Evolutionary conservation across 2,329 filamentous ascomycete genomes (phyloP).

Genomic region (Pyrenophora tritici-repentis): DNA sequence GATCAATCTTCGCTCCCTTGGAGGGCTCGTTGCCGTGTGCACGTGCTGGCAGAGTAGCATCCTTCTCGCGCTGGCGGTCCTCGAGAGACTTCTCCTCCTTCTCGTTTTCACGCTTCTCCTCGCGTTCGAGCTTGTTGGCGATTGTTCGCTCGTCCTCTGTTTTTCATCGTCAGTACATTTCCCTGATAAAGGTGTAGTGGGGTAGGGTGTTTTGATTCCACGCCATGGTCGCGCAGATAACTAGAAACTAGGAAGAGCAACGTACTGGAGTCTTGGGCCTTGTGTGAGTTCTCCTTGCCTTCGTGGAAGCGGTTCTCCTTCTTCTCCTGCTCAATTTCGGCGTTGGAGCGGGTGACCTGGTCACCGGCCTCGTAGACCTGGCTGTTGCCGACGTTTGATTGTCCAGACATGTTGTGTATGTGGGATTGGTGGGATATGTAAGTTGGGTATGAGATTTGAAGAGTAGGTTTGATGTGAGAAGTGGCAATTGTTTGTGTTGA

Average conservation of each 20-base stretch:
- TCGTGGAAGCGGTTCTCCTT: conserved; percentile 69
- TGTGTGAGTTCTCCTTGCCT: conserved; percentile 72
- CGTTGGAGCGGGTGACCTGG: conserved; percentile 67
- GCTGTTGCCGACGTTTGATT: conserved; percentile 69
- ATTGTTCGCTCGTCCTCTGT: conserved; percentile 72
- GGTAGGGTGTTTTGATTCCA: not conserved
- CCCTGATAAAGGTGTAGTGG: not conserved
- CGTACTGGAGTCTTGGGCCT: conserved; percentile 73
- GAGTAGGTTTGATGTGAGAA: not conserved
- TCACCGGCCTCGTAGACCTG: conserved; percentile 76
- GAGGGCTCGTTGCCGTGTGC: conserved; percentile 75
- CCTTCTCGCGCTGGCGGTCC: conserved; percentile 57
- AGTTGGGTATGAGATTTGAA: not conserved
- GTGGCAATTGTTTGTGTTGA: conserved; percentile 1
- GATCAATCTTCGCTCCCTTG: conserved; percentile 72
- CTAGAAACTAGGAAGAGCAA: not conserved
- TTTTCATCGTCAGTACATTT: conserved; percentile 32
- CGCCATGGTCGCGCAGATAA: not conserved
- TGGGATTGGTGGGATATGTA: conserved; percentile 1
- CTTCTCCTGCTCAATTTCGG: conserved; percentile 58
- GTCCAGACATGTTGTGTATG: conserved; percentile 53
- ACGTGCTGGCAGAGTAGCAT: conserved; percentile 64
- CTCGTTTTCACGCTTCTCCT: conserved; percentile 59
- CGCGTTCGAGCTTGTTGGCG: conserved; percentile 70
- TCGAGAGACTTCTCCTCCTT: conserved; percentile 35